Percentiles rank a stretch among this genome's conserved stretches.
Conservation (phyloP, 352 stramenopile genomes). For the Halophytophthora polymorphica region DNA sequence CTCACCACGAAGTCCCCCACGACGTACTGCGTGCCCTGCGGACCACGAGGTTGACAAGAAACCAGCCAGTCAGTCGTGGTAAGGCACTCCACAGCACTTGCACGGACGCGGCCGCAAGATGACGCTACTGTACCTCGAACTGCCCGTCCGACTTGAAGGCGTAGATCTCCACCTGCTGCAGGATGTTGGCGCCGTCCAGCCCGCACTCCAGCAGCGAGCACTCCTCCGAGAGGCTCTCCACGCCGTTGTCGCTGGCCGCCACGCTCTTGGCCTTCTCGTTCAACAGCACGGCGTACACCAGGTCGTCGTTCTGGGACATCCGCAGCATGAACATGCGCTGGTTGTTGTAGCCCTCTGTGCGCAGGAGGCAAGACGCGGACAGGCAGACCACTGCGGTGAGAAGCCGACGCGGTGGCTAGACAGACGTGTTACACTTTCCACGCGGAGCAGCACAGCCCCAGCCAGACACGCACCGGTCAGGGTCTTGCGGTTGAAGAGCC, state of each 20-base stretch:
- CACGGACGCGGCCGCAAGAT: background rate
- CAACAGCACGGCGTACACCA: constrained; percentile 80
- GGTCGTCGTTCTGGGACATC: constrained; percentile 87
- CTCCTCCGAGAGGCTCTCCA: constrained; percentile 71
- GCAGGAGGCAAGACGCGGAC: constrained; percentile 5
- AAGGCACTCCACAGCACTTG: constrained; percentile 2
- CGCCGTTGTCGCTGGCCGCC: constrained; percentile 61
- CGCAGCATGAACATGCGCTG: constrained; percentile 89
- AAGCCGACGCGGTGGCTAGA: background rate
- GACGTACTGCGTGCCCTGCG: constrained; percentile 71
- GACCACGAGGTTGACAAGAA: background rate
- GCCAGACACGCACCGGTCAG: constrained; percentile 39
- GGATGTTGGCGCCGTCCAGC: constrained; percentile 79
- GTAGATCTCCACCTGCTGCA: constrained; percentile 89
- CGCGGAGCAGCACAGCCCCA: background rate
- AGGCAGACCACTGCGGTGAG: background rate
- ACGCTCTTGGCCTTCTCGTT: constrained; percentile 71
- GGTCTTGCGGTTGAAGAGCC: constrained; percentile 85
- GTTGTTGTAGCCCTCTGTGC: constrained; percentile 72
- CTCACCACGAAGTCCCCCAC: constrained; percentile 84
- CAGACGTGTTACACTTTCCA: background rate
- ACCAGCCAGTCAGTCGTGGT: too few species aligned
- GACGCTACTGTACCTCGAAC: constrained; percentile 53
- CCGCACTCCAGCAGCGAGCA: constrained; percentile 81
- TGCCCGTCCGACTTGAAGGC: constrained; percentile 85